These are phyloP conservation scores for Trichoderma sp. DNA, from an alignment of 2,329 filamentous ascomycete genomes.

Conservation along the genomic window DNA sequence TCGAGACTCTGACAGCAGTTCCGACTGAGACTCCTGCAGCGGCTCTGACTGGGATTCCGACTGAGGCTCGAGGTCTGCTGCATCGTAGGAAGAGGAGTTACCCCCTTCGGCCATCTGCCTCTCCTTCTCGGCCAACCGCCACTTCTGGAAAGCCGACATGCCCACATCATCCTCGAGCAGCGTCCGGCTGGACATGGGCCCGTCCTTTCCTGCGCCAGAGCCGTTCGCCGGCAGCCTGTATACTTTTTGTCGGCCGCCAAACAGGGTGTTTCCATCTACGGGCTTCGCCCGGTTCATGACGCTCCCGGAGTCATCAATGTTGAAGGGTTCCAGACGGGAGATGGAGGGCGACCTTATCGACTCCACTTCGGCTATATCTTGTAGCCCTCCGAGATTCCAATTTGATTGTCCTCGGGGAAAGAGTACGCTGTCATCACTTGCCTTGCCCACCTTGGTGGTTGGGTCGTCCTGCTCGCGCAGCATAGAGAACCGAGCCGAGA, in stretches of 20 bases:
- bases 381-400: conserved; percentile 62
- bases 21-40: conserved; percentile 7
- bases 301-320: conserved; percentile 71
- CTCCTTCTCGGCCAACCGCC: conserved; percentile 65
- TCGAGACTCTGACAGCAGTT: conserved; percentile 48
- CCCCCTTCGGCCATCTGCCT: conserved; percentile 48
- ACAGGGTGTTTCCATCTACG: conserved; percentile 86
- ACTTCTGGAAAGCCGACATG: conserved; percentile 79
- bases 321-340: conserved; percentile 65
- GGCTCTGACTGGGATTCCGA: conserved; percentile 54
- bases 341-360: conserved; percentile 69
- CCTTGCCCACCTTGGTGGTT: conserved; percentile 84
- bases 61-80: conserved; percentile 34
- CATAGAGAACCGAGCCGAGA: conserved; percentile 97
- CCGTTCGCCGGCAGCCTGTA: conserved; percentile 73
- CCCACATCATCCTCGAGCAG: conserved; percentile 88
- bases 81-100: conserved; percentile 37
- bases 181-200: conserved; percentile 65
- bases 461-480: conserved; percentile 92
- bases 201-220: conserved; percentile 44
- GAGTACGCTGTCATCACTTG: conserved; percentile 91
- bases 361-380: conserved; percentile 88
- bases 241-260: conserved; percentile 93
- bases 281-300: conserved; percentile 85
- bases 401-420: conserved; percentile 80